phyloP scores from a whole-genome alignment of 495 filamentous ascomycete species.

The Talaromyces adpressus region DNA sequence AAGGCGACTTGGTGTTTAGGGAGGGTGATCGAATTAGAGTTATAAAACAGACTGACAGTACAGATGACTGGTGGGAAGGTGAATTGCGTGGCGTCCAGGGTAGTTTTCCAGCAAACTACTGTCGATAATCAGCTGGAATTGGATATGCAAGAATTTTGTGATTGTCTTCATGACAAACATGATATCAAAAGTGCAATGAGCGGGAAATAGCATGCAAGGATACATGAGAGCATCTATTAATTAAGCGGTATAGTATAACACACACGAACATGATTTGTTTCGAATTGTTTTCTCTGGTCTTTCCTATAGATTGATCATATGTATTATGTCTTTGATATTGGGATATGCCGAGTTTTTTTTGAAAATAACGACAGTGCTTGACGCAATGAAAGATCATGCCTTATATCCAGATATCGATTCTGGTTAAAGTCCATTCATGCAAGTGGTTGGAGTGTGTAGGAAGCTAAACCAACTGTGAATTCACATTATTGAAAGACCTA shows the following conservation, averaged over 20 bases:
- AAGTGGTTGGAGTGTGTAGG: no score
- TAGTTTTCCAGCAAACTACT: slow-evolving; percentile 90
- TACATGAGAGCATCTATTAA: not conserved
- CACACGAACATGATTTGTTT: not conserved
- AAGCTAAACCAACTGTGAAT: not conserved
- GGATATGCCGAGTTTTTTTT: no score
- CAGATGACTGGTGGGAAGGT: slow-evolving; percentile 95
- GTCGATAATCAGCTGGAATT: slow-evolving; percentile 21
- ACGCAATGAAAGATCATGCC: not conserved
- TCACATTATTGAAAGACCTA: not conserved
- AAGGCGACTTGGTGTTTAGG: slow-evolving; percentile 71
- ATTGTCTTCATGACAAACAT: not conserved
- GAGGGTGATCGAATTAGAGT: slow-evolving; percentile 84
- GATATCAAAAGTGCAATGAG: not conserved
- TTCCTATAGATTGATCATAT: not conserved
- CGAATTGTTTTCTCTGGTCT: not conserved
- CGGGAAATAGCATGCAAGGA: not conserved
- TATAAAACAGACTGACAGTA: slow-evolving; percentile 74
- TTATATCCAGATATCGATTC: not conserved
- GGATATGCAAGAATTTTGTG: not conserved
- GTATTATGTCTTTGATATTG: not conserved
- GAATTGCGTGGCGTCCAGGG: slow-evolving; percentile 70
- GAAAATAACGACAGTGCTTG: not conserved
- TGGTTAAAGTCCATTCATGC: not conserved
- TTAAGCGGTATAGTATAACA: not conserved